Evolutionary conservation across 495 filamentous ascomycete genomes (phyloP).

Genomic region (Penicillium verhagenii): DNA sequence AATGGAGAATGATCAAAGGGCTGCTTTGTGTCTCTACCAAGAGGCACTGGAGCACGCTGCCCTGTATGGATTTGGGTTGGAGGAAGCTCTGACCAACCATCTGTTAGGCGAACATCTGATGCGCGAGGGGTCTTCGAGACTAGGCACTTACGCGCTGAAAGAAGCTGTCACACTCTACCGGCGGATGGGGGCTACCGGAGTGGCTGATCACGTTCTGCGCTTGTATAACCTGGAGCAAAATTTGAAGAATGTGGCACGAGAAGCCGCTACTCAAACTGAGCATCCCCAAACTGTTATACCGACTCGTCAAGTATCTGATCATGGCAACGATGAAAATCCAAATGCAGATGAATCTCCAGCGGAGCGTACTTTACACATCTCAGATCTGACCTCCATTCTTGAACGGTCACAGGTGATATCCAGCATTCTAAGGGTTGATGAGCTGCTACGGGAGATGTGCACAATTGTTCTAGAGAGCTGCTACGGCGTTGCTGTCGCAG

Average conservation of each 20-base stretch:
- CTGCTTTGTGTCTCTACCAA: slow-evolving; percentile 64
- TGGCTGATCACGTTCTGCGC: slow-evolving; percentile 1
- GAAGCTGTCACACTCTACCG: slow-evolving; percentile 3
- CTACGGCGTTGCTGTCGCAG: slow-evolving; percentile 68
- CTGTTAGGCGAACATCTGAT: slow-evolving; percentile 65
- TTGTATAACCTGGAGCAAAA: neutral
- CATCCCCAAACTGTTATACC: neutral
- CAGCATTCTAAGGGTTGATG: slow-evolving; percentile 78
- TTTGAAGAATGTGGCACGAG: neutral
- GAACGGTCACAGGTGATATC: slow-evolving; percentile 85
- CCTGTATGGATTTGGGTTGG: slow-evolving; percentile 54
- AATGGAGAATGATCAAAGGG: slow-evolving; percentile 55
- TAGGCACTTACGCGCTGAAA: slow-evolving; percentile 1
- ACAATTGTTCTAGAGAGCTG: slow-evolving; percentile 81
- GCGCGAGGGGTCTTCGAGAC: slow-evolving; percentile 27
- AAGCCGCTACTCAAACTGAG: neutral
- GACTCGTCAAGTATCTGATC: neutral
- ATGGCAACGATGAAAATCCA: neutral
- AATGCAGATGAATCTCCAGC: neutral
- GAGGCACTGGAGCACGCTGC: slow-evolving; percentile 71
- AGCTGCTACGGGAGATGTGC: slow-evolving; percentile 77
- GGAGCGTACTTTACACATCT: slow-evolving; percentile 57
- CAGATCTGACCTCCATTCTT: slow-evolving; percentile 78
- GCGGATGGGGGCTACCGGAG: slow-evolving; percentile 1
- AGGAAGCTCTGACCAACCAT: slow-evolving; percentile 76